Percentiles rank a stretch among this genome's conserved stretches.
Conservation (phyloP, 192 early-diverging fungal species). For the Gigaspora rosea region DNA sequence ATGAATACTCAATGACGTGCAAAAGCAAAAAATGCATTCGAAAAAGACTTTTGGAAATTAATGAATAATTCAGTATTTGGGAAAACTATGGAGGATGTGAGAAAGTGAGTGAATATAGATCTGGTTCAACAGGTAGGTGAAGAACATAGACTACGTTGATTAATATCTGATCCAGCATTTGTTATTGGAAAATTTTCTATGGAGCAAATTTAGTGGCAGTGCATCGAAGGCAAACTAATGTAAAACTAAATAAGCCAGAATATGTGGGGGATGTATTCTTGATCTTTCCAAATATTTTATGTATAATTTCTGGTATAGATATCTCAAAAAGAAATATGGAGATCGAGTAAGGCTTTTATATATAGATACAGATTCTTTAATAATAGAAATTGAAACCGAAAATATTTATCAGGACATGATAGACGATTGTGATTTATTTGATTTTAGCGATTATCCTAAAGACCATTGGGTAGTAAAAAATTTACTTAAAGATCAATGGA, state of each 20-base stretch:
- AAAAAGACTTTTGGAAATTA: slow-evolving; percentile 28
- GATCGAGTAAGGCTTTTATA: slow-evolving; percentile 21
- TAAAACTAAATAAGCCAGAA: slow-evolving; percentile 28
- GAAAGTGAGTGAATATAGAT: slow-evolving; percentile 3
- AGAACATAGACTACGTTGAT: slow-evolving; percentile 9
- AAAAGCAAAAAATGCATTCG: slow-evolving; percentile 29
- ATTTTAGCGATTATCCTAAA: slow-evolving; percentile 26
- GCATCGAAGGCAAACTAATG: slow-evolving; percentile 26
- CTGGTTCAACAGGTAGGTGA: slow-evolving; percentile 21
- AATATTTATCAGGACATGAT: slow-evolving; percentile 29
- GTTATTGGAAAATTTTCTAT: slow-evolving; percentile 26
- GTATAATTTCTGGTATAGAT: slow-evolving; percentile 26
- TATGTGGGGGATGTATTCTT: slow-evolving; percentile 25
- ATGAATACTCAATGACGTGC: slow-evolving; percentile 18
- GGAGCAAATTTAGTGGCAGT: slow-evolving; percentile 15
- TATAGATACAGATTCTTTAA: slow-evolving; percentile 27
- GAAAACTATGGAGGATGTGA: slow-evolving; percentile 24
- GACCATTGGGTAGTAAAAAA: slow-evolving; percentile 30
- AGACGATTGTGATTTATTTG: slow-evolving; percentile 29
- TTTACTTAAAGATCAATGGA: slow-evolving; percentile 28
- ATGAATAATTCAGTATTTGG: slow-evolving; percentile 32
- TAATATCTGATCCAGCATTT: slow-evolving; percentile 26
- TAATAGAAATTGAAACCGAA: slow-evolving; percentile 28
- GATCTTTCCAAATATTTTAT: slow-evolving; percentile 30
- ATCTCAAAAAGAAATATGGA: slow-evolving; percentile 24